A percentile compares a stretch with the other conserved stretches of the same genome.
Evolutionary conservation across 108 stramenopile genomes (phyloP).

Genomic region (Conticribra weissflogii): DNA sequence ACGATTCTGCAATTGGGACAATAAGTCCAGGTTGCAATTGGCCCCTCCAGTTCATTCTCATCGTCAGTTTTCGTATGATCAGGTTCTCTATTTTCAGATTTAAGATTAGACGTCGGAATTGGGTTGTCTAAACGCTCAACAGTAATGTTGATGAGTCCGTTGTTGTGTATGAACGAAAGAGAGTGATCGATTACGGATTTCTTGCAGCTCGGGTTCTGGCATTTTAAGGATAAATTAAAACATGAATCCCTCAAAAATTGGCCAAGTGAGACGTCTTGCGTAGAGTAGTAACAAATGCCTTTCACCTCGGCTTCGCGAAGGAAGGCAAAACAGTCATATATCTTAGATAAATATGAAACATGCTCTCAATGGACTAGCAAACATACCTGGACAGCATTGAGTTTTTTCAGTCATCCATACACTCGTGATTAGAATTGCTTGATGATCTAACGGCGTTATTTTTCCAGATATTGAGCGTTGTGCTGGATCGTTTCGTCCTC

Average conservation of each 20-base stretch:
- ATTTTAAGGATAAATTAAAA: slow-evolving; percentile 92
- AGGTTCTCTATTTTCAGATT: slow-evolving; percentile 23
- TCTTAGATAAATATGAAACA: neutral
- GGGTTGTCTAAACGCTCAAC: slow-evolving; percentile 86
- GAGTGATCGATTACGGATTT: slow-evolving; percentile 91
- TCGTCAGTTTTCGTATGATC: slow-evolving; percentile 44
- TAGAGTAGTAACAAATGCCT: slow-evolving; percentile 92
- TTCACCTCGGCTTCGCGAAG: slow-evolving; percentile 98
- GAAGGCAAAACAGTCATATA: no score
- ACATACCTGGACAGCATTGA: slow-evolving; percentile 63
- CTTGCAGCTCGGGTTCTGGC: slow-evolving; percentile 93
- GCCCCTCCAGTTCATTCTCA: slow-evolving; percentile 52
- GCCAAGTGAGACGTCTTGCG: slow-evolving; percentile 92
- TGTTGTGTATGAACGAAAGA: slow-evolving; percentile 91
- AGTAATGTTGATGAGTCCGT: slow-evolving; percentile 90
- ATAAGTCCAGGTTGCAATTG: slow-evolving; percentile 93
- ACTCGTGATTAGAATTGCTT: slow-evolving; percentile 91
- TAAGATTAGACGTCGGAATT: slow-evolving; percentile 51
- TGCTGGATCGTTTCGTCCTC: slow-evolving; percentile 67
- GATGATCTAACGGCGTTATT: slow-evolving; percentile 87
- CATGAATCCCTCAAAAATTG: slow-evolving; percentile 93
- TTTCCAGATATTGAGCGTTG: slow-evolving; percentile 68
- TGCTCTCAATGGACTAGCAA: neutral
- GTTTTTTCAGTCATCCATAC: slow-evolving; percentile 95
- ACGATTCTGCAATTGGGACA: slow-evolving; percentile 86